Evolutionary conservation across 352 stramenopile genomes (phyloP).

Genomic region (Nothophytophthora sp.): DNA sequence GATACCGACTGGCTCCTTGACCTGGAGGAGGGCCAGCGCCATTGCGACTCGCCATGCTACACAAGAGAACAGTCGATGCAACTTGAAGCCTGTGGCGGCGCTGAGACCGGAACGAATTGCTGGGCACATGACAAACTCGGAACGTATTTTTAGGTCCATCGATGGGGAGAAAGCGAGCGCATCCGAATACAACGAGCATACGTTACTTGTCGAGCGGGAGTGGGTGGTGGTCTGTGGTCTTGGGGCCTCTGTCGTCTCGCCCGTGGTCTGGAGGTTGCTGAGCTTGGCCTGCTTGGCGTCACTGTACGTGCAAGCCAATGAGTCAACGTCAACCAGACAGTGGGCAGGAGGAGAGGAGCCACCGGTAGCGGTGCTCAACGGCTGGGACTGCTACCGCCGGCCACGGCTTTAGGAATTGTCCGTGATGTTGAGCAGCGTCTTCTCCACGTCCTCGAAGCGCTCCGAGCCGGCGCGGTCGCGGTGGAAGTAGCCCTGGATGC

Average conservation of each 20-base stretch:
- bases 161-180: background rate
- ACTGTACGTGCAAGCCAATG: too few species aligned
- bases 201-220: constrained; percentile 22
- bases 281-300: too few species aligned
- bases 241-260: constrained; percentile 15
- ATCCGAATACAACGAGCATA: too few species aligned
- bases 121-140: too few species aligned
- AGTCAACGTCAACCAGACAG: too few species aligned
- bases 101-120: too few species aligned
- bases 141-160: constrained; percentile 25
- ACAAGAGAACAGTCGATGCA: background rate
- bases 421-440: constrained; percentile 77
- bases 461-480: constrained; percentile 67
- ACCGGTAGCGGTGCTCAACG: constrained; percentile 16
- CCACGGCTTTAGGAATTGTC: constrained; percentile 76
- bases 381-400: constrained; percentile 17
- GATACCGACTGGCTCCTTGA: constrained; percentile 10
- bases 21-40: constrained; percentile 7
- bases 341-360: constrained; percentile 8
- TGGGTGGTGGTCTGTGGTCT: constrained; percentile 31
- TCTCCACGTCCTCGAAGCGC: constrained; percentile 83
- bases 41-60: constrained; percentile 17
- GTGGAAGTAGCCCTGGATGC: constrained; percentile 86
- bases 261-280: background rate
- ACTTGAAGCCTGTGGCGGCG: constrained; percentile 6